Base-by-base conservation (phyloP, 495 filamentous ascomycete species). In the Penicillium ochrochloron region DNA sequence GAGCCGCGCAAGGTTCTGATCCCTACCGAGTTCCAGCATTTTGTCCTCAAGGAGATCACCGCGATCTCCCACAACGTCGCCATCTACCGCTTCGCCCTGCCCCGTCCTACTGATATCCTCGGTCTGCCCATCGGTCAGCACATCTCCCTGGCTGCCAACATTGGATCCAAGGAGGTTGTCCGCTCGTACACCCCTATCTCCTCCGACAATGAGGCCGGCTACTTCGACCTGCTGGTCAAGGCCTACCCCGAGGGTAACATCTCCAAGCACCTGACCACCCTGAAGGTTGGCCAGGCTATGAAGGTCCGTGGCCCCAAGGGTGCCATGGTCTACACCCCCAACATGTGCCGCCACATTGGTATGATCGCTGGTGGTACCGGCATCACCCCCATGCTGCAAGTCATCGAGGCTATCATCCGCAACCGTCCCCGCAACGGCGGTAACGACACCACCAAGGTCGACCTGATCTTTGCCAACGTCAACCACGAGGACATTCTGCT, bases 341-440 rank as follows among this genome's bases (percentile, higher is more conserved):
- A 96, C 83, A 91, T 99, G 89, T 91, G 93, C 61, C 86, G 92
- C 54, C 90, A 89, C 73, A 94, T 99, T 60, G 95, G 95, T 69
- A 99, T 99, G 95, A 92, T 99, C 72, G 92, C 95, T 62, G 95
- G 95, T 75, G 95, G 95, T 57, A 98, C 95, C 15, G 95, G 95
- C 69, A 97, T 99, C 78, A 99, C 94, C 29, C 94, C 94, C 42
- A 99, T 99, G 94, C 83, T 97, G 64, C 94, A 99, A 83, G 87
- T 99, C 63, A 88, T 97, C 69, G 86, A 91, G 67, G 95, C 95
- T 46, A 93, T 99, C 64, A 85, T 96, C 65, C 85, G 93, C 70
- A 92, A 92, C 62, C 85, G 93, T 71, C 83, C 84, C 59, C 79
- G 81, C 62, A 81, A 84, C 66, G 82, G 89, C 46, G 83, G 89